phyloP scores from a whole-genome alignment of 768 basidiomycete genomes.

The Mycena vitilis region DNA sequence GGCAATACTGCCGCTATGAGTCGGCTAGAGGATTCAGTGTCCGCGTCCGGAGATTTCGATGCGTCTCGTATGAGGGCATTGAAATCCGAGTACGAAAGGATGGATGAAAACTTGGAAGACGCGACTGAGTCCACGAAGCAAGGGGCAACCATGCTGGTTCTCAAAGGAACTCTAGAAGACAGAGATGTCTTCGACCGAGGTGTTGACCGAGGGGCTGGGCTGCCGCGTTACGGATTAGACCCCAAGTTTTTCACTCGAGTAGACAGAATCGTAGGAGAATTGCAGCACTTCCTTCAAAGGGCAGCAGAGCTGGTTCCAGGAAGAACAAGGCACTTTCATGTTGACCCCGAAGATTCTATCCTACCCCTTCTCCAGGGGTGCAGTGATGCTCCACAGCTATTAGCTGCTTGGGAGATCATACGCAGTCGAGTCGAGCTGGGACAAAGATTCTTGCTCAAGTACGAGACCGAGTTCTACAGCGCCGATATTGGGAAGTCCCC shows the following conservation, averaged over 20 bases:
- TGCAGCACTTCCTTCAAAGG: neutral
- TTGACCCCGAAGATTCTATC: neutral
- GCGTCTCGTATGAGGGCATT: neutral
- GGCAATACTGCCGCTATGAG: neutral
- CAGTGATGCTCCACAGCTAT: neutral
- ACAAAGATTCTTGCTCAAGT: neutral
- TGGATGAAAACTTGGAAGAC: neutral
- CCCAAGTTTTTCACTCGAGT: neutral
- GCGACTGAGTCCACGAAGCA: neutral
- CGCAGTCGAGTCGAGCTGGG: neutral
- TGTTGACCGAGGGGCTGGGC: neutral
- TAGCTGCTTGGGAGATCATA: conserved; percentile 5
- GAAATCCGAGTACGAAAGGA: neutral
- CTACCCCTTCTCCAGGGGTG: neutral
- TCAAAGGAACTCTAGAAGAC: neutral
- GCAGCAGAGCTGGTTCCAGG: neutral
- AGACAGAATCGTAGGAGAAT: neutral
- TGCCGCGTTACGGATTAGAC: neutral
- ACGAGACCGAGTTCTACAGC: neutral
- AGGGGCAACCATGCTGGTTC: neutral
- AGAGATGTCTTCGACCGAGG: neutral
- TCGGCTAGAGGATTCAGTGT: neutral
- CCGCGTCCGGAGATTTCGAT: neutral
- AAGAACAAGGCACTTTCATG: neutral
- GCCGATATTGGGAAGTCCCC: neutral